Evolutionary conservation across 805 yeast species (phyloP), one percentile per base, ranked within the genome.

Genomic region (Candida sonorensis): DNA sequence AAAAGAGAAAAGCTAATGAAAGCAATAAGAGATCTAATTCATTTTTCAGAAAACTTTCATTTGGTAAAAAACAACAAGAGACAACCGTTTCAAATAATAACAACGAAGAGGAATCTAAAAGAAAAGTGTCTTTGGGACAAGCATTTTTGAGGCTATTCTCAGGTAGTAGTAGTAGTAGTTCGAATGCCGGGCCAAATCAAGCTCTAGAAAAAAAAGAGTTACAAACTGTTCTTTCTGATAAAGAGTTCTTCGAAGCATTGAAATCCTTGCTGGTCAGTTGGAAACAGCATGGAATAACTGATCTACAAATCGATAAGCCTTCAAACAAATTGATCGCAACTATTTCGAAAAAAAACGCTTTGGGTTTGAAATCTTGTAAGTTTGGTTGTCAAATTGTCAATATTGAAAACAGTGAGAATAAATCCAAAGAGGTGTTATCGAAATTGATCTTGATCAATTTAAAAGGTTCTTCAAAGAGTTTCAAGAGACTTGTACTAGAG

Each of bases 221-320:
- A 31, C 37, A 35, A 15, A 55, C 64, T 2, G 43, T 49, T 14
- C 37, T 60, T 15, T 62, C 69, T 9, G 60, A 61, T 36, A 68
- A 61, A 17, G 85, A 81, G 50, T 67, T 81, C 67, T 69, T 72
- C 38, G 72, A 74, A 27, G 85, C 86, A 3, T 58, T 81, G 44
- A 68, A 62, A 50, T 73, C 81, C 27, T 65, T 81, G 34, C 59
- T 81, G 42, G 62, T 56, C 27, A 75, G 80, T 12, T 81, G 92
- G 92, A 68, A 74, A 10, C 74, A 70, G 38, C 80, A 80, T 46
- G 90, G 92, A 7, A 57, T 81, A 45, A 72, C 69, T 42, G 67
- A 74, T 38, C 64, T 81, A 37, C 60, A 56, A 23, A 56, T 70
- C 28, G 68, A 68, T 42, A 60, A 64, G 14, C 54, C 60, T 4